phyloP scores from a whole-genome alignment of 495 filamentous ascomycete species.

The Aspergillus affinis region DNA sequence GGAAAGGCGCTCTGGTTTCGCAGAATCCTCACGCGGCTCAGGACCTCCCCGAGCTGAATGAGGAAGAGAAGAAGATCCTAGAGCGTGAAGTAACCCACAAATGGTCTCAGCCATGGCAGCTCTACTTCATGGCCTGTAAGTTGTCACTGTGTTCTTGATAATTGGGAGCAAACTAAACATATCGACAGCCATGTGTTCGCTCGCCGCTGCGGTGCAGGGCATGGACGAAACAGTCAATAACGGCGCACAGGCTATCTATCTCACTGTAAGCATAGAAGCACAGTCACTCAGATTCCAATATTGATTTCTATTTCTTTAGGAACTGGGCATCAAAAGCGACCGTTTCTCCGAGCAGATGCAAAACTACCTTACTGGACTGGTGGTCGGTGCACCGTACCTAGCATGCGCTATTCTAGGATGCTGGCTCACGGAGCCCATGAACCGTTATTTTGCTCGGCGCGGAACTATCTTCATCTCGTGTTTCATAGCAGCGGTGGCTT shows the following conservation, averaged over 20 bases:
- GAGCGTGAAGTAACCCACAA: constrained; percentile 51
- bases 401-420: constrained; percentile 47
- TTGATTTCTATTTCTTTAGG: too few species aligned
- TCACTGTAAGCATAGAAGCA: constrained; percentile 24
- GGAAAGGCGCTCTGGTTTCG: constrained; percentile 55
- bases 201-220: constrained; percentile 57
- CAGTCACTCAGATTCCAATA: too few species aligned
- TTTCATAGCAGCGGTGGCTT: constrained; percentile 46
- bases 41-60: constrained; percentile 41
- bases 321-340: constrained; percentile 29
- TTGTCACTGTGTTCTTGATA: neutral
- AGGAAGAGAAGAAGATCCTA: constrained; percentile 45
- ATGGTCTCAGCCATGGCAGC: constrained; percentile 55
- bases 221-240: constrained; percentile 82
- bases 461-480: constrained; percentile 59
- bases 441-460: constrained; percentile 53
- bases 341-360: constrained; percentile 23
- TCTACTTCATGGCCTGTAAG: constrained; percentile 58
- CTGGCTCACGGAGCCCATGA: constrained; percentile 57
- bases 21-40: constrained; percentile 45
- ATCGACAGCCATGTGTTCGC: constrained; percentile 37
- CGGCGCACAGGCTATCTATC: constrained; percentile 70
- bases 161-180: neutral
- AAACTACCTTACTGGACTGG: constrained; percentile 42
- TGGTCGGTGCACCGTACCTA: constrained; percentile 48